Base-by-base conservation (phyloP, 2,329 filamentous ascomycete species). In the Aureobasidium sp. region DNA sequence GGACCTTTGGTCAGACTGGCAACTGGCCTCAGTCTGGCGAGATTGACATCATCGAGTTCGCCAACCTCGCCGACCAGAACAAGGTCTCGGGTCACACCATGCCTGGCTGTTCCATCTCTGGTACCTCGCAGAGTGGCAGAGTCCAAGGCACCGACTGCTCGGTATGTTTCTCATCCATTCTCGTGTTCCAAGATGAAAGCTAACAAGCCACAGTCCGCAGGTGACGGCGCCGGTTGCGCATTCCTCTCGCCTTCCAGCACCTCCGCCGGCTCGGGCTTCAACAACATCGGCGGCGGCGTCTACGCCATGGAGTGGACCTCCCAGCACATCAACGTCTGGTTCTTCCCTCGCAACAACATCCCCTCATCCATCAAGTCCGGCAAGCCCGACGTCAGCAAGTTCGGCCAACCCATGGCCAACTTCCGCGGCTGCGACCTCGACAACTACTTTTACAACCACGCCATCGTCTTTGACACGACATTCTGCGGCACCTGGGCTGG, bases 311-410 rank as follows among this genome's bases (percentile, higher is more conserved):
- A 65, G 22, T 95, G 91, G 89, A 90, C 87, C 1, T 81, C 82
- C 25, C 73, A 82, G 0, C 79, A 79, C 66, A 95, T 97, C 74
- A 81, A 82, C 49, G 81, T 96, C 66, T 96, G 86, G 84, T 94
- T 90, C 82, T 96, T 95, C 75, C 79, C 86, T 0, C 85, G 89
- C 9, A 73, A 73, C 65, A 72, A 72, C 8, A 84, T 91, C 63
- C 89, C 89, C 0, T 68, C 73, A 3, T 85, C 90, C 71, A 84
- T 89, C 64, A 70, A 37, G 20, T 34, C 22, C 31, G 62, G 57
- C 29, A 61, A 48, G 22, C 89, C 90, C 0, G 77, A 90, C 67
- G 85, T 87, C 27, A 27, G 74, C 71, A 2, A 87, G 89, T 4
- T 72, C 79, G 11, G 89, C 85, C 34, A 65, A 9, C 44, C 81